Evolutionary conservation across 441 rosid genomes (phyloP).

Genomic region (Pelargonium citronellum): DNA sequence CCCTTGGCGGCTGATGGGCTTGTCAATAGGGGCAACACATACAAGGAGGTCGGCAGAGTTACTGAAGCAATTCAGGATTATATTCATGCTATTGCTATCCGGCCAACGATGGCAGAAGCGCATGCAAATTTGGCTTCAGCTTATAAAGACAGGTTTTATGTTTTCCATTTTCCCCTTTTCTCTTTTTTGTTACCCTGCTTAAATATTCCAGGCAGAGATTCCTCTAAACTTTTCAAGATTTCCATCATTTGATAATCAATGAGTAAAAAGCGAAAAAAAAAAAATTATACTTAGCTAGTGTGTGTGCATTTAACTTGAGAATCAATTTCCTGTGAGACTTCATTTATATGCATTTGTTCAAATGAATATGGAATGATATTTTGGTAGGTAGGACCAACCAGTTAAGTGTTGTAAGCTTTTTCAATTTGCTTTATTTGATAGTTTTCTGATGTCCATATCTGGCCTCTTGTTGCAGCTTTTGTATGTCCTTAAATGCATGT

Average conservation of each 20-base stretch:
- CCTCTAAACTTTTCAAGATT: background rate
- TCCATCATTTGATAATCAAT: background rate
- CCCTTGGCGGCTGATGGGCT: slow-evolving; percentile 98
- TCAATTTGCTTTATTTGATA: no score
- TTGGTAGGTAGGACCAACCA: no score
- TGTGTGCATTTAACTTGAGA: background rate
- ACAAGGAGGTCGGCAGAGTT: slow-evolving; percentile 92
- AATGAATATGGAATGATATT: background rate
- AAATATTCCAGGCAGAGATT: background rate
- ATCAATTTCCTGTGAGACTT: background rate
- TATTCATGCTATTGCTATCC: slow-evolving; percentile 63
- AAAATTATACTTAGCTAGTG: background rate
- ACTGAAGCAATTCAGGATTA: slow-evolving; percentile 96
- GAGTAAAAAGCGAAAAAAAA: background rate
- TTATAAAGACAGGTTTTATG: slow-evolving; percentile 83
- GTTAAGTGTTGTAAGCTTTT: no score
- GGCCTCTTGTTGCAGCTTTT: no score
- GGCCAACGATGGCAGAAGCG: slow-evolving; percentile 97
- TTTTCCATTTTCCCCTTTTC: background rate
- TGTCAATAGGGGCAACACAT: slow-evolving; percentile 95
- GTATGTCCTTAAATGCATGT: no score
- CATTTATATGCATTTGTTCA: background rate
- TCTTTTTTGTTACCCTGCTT: background rate
- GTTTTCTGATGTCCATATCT: no score
- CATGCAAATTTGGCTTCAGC: slow-evolving; percentile 99